Evolutionary conservation across 2,329 filamentous ascomycete species (phyloP), one percentile per base, ranked within the genome.

Genomic region (Penicillium rolfsii): DNA sequence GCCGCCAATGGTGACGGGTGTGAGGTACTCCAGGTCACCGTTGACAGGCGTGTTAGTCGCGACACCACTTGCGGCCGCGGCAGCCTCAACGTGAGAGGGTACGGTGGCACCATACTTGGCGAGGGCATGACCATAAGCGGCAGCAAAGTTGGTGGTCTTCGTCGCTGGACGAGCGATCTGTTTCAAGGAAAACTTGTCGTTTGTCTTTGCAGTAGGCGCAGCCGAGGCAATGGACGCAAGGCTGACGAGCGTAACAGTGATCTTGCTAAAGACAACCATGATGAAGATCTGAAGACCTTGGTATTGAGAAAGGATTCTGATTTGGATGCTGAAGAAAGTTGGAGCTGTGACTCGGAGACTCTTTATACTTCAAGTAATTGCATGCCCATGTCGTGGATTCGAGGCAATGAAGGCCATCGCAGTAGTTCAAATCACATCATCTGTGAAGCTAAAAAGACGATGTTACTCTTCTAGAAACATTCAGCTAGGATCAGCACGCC

Each of bases 241-340:
- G 54, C 69, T 67, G 22, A 68, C 57, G 14, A 69, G 58, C 28
- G 64, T 57, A 30, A 66, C 48, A 7, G 68, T 65, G 38, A 72
- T 56, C 57, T 70, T 71, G 60, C 61, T 70, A 62, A 74, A 63
- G 62, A 71, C 65, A 59, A 75, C 71, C 73, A 75, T 75, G 60
- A 56, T 61, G 36, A 35, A 35, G 22, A 40, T 26, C 9, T 2
- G 40, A 11, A 28, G n/a, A 11, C 1, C 16, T 53, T 8, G 12
- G 3, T 36, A n/a, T 7, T 26, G 9, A 22, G 22, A n/a, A 41
- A 3, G 5, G 5, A 41, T 9, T 19, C 3, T 40, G 50, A 26
- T 14, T 11, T 24, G 24, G 22, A 9, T 53, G 22, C 35, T 40
- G 22, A 53, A 28, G 3, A 9, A 53, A 8, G 30, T 11, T 33